Evolutionary conservation across 2,329 filamentous ascomycete genomes (phyloP).

Genomic region (Fusarium abutilonis): DNA sequence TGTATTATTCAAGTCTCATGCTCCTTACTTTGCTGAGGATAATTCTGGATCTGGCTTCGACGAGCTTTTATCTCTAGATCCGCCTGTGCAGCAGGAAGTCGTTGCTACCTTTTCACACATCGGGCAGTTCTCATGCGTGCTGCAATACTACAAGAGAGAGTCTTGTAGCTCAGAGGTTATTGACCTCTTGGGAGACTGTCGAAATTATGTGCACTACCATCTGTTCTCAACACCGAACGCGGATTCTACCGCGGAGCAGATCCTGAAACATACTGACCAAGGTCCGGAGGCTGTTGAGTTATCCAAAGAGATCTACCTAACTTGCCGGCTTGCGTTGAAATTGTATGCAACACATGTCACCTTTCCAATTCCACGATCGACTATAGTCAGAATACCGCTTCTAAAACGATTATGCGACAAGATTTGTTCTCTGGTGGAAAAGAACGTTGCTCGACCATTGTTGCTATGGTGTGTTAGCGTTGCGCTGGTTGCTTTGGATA

Average conservation of each 20-base stretch:
- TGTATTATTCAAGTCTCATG: too few species aligned
- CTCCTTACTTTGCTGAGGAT: too few species aligned
- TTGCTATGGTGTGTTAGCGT: too few species aligned
- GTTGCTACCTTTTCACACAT: constrained; percentile 3
- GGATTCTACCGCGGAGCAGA: constrained; percentile 3
- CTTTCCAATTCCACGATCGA: constrained; percentile 18
- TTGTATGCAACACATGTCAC: constrained; percentile 16
- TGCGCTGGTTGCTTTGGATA: too few species aligned
- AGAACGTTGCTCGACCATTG: too few species aligned
- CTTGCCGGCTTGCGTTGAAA: constrained; percentile 12
- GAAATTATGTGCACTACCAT: constrained; percentile 15
- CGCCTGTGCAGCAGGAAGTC: too few species aligned
- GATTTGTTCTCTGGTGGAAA: not conserved
- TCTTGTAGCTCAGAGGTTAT: constrained; percentile 2
- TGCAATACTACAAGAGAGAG: constrained; percentile 10
- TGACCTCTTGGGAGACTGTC: constrained; percentile 9
- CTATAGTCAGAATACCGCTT: constrained; percentile 9
- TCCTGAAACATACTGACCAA: not conserved
- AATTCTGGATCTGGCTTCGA: too few species aligned
- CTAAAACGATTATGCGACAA: constrained; percentile 2
- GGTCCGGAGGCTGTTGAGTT: not conserved
- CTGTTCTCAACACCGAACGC: constrained; percentile 13
- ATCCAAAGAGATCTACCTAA: not conserved
- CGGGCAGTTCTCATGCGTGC: constrained; percentile 14
- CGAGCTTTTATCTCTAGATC: too few species aligned